Conservation (phyloP, 2,329 filamentous ascomycete genomes). For the Septoria linicola region DNA sequence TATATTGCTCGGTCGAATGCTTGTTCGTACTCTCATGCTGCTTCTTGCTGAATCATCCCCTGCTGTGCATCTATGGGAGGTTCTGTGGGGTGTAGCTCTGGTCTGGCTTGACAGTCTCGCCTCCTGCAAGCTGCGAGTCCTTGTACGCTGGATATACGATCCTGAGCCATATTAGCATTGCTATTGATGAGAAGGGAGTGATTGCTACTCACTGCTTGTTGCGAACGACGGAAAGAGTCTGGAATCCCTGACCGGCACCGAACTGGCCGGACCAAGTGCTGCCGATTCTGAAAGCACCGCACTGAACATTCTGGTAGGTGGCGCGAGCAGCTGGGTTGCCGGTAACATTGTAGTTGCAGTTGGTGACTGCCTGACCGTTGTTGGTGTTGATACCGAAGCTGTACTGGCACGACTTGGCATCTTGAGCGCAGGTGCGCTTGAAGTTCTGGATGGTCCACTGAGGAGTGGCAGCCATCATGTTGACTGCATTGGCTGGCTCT, state of each 20-base stretch:
- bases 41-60: no score
- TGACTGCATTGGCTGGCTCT: slow-evolving; percentile 5
- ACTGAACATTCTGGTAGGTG: slow-evolving; percentile 21
- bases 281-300: slow-evolving; percentile 24
- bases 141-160: slow-evolving; percentile 27
- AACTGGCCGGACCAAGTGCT: slow-evolving; percentile 26
- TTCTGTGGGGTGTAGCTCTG: slow-evolving; percentile 29
- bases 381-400: slow-evolving; percentile 26
- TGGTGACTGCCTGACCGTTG: slow-evolving; percentile 16
- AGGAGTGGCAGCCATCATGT: slow-evolving; percentile 22
- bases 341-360: slow-evolving; percentile 23
- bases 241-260: slow-evolving; percentile 25
- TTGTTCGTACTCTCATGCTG: no score
- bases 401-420: slow-evolving; percentile 21
- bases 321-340: slow-evolving; percentile 22
- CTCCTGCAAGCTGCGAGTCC: slow-evolving; percentile 22
- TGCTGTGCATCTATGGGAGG: slow-evolving; percentile 19
- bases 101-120: slow-evolving; percentile 25
- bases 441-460: slow-evolving; percentile 28
- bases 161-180: neutral
- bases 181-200: neutral
- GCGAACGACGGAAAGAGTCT: slow-evolving; percentile 24
- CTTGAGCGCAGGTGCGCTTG: slow-evolving; percentile 23
- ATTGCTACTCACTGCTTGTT: slow-evolving; percentile 11
- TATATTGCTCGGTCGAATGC: no score